phyloP scores from a whole-genome alignment of 2,329 filamentous ascomycete species.

The Nectriaceae sp. region DNA sequence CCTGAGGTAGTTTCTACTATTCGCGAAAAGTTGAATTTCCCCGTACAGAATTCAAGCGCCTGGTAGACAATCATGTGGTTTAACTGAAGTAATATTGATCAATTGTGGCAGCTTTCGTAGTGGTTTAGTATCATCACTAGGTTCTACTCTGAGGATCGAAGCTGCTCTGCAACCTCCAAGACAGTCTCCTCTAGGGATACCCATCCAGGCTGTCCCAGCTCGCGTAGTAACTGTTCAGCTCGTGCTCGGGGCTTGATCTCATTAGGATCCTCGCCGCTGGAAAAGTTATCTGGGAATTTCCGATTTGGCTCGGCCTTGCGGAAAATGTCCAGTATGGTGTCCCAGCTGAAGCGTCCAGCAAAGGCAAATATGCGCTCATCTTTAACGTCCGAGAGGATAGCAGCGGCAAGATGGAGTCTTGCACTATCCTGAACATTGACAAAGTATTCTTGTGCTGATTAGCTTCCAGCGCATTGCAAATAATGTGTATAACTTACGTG shows the following conservation, averaged over 20 bases:
- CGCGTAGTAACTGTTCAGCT: constrained; percentile 20
- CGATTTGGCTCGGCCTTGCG: constrained; percentile 20
- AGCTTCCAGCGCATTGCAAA: background rate
- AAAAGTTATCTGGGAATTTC: constrained; percentile 27
- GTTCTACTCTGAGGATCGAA: no score
- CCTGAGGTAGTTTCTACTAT: no score
- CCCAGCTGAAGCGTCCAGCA: constrained; percentile 48
- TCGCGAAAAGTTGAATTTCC: no score
- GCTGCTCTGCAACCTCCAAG: no score
- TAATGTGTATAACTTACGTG: constrained; percentile 7
- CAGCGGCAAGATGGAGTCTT: constrained; percentile 52
- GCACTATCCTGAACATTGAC: constrained; percentile 52
- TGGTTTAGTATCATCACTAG: no score
- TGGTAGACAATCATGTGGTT: no score
- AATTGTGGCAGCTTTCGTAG: no score
- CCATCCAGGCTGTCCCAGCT: constrained; percentile 18
- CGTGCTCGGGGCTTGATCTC: constrained; percentile 10
- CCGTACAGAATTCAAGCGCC: no score
- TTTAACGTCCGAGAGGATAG: constrained; percentile 45
- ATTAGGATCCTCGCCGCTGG: constrained; percentile 8
- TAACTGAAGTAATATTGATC: no score
- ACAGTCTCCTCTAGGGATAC: constrained; percentile 13
- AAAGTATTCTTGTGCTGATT: constrained; percentile 38
- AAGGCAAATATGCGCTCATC: constrained; percentile 57
- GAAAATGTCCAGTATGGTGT: constrained; percentile 37